Percentiles rank a stretch among this genome's conserved stretches.
Conservation (phyloP, 106 monocot species). For the Triglochin maritima region DNA sequence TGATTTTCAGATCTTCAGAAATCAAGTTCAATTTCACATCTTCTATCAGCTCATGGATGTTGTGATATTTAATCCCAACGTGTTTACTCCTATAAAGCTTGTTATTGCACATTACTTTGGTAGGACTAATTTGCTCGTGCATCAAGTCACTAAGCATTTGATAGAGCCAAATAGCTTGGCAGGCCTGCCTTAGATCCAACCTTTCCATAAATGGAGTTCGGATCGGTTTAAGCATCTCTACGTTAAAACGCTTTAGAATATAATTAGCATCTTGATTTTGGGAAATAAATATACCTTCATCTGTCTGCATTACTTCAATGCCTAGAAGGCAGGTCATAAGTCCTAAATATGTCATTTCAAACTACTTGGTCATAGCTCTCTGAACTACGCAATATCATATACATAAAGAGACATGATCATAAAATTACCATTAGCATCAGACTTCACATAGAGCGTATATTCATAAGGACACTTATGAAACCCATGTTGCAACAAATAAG, state of each 20-base stretch:
- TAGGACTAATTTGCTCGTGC: not conserved
- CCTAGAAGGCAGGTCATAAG: not conserved
- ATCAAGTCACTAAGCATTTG: not conserved
- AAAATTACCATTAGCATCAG: not conserved
- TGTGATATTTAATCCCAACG: too few species aligned
- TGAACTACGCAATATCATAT: not conserved
- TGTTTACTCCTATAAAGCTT: not conserved
- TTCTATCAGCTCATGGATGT: not conserved
- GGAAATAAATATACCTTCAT: constrained; percentile 1
- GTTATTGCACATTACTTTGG: not conserved
- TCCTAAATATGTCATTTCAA: not conserved
- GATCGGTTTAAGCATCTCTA: not conserved
- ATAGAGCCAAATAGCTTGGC: not conserved
- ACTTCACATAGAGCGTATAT: not conserved
- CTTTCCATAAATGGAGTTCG: not conserved
- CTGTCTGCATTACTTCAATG: not conserved
- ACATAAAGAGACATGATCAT: not conserved
- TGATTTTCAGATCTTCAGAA: not conserved
- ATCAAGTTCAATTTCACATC: not conserved
- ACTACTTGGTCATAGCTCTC: not conserved
- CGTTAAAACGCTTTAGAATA: not conserved
- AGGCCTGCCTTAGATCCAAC: not conserved
- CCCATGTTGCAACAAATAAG: not conserved
- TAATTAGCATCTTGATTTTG: not conserved
- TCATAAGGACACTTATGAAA: constrained; percentile 6